phyloP scores from a whole-genome alignment of 139 green algal species.

The Astrephomene gubernaculifera region DNA sequence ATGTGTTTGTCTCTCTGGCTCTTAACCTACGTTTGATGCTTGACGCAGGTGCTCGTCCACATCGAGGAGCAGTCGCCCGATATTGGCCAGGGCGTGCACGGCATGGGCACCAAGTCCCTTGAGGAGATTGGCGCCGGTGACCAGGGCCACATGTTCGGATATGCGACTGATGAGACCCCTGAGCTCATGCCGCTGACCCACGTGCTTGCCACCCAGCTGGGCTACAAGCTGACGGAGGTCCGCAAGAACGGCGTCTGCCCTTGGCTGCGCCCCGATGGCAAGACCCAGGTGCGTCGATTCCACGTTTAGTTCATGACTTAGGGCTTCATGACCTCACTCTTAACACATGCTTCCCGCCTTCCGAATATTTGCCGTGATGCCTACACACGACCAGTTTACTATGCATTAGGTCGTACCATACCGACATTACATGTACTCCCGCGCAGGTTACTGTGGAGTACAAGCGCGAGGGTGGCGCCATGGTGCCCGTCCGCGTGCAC shows the following conservation, averaged over 20 bases:
- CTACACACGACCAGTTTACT: too few relatives aligned
- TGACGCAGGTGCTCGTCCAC: constrained; percentile 93
- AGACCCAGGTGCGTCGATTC: constrained; percentile 99
- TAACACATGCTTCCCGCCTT: too few relatives aligned
- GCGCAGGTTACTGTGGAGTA: constrained; percentile 97
- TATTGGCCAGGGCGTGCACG: constrained; percentile 98
- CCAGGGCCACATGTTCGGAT: constrained; percentile 99
- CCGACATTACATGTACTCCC: background rate
- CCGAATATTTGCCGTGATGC: too few relatives aligned
- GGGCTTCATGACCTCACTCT: too few relatives aligned
- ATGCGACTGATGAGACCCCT: constrained; percentile 97
- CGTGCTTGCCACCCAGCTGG: constrained; percentile 96
- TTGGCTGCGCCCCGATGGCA: constrained; percentile 98
- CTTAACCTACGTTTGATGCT: background rate
- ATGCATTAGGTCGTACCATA: background rate
- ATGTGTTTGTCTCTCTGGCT: too few relatives aligned
- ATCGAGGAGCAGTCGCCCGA: constrained; percentile 99
- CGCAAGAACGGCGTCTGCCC: constrained; percentile 92
- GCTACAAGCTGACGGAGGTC: constrained; percentile 90
- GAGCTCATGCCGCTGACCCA: constrained; percentile 99
- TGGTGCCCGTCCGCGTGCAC: constrained; percentile 96
- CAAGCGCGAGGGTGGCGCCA: constrained; percentile 94
- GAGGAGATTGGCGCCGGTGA: constrained; percentile 99
- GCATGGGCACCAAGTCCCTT: constrained; percentile 98
- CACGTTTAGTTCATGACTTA: too few relatives aligned